A percentile compares a stretch with the other conserved stretches of the same genome.
Conservation (phyloP, 495 filamentous ascomycete species). For the Neurospora cerealis region DNA sequence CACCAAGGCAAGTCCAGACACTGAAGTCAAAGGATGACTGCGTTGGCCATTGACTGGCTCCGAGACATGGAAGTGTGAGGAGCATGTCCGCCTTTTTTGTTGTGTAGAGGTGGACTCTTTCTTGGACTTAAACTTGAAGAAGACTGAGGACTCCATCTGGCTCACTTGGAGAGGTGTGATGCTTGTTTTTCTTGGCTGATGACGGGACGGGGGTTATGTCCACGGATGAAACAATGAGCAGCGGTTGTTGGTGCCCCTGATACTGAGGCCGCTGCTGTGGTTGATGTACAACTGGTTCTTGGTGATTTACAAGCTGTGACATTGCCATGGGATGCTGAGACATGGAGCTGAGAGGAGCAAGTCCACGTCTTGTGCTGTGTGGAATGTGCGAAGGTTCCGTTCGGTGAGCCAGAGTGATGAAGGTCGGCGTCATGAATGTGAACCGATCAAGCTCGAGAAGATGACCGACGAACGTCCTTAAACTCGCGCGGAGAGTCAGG, state of each 20-base stretch:
- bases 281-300: background rate
- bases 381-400: background rate
- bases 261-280: background rate
- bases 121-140: background rate
- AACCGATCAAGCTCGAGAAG: background rate
- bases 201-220: background rate
- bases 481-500: background rate
- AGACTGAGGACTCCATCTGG: background rate
- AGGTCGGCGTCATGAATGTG: background rate
- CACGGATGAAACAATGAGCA: background rate
- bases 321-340: background rate
- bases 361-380: background rate
- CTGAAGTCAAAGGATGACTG: background rate
- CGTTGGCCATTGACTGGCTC: background rate
- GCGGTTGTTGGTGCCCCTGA: background rate
- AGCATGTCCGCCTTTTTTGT: background rate
- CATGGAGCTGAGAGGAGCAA: background rate
- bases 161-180: background rate
- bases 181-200: background rate
- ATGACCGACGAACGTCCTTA: background rate
- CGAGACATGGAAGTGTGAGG: background rate
- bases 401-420: background rate
- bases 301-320: background rate
- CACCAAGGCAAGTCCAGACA: background rate
- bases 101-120: background rate